phyloP scores from a whole-genome alignment of 108 stramenopile species.

The Conticribra weissflogii region DNA sequence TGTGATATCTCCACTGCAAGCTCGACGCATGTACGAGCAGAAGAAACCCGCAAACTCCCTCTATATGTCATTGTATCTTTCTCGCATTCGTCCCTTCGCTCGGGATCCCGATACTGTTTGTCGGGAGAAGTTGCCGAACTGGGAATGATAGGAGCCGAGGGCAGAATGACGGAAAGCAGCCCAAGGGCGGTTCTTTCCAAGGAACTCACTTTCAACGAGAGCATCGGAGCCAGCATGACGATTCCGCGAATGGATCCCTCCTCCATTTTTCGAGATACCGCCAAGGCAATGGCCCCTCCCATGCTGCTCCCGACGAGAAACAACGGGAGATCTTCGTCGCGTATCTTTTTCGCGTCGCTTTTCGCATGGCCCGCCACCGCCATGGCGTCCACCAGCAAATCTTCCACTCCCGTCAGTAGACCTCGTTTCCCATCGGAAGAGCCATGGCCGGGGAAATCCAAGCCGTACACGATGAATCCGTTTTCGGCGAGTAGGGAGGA shows the following conservation, averaged over 20 bases:
- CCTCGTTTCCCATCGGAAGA: constrained; percentile 68
- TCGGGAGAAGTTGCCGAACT: constrained; percentile 61
- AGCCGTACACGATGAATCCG: constrained; percentile 61
- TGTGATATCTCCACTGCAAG: constrained; percentile 48
- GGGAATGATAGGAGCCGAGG: constrained; percentile 64
- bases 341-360: constrained; percentile 15
- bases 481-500: constrained; percentile 66
- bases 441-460: constrained; percentile 83
- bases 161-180: constrained; percentile 51
- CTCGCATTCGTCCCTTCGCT: constrained; percentile 71
- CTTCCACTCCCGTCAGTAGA: constrained; percentile 58
- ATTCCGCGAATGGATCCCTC: constrained; percentile 47
- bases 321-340: constrained; percentile 31
- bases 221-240: constrained; percentile 83
- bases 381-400: constrained; percentile 59
- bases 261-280: constrained; percentile 55
- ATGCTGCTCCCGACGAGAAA: constrained; percentile 79
- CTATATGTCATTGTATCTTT: constrained; percentile 58
- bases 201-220: constrained; percentile 62
- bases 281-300: constrained; percentile 83
- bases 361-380: constrained; percentile 59
- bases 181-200: constrained; percentile 41
- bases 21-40: constrained; percentile 77
- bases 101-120: constrained; percentile 76
- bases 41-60: constrained; percentile 45